Conservation (phyloP, 2,329 filamentous ascomycete genomes). For the Cladosporium sp. region DNA sequence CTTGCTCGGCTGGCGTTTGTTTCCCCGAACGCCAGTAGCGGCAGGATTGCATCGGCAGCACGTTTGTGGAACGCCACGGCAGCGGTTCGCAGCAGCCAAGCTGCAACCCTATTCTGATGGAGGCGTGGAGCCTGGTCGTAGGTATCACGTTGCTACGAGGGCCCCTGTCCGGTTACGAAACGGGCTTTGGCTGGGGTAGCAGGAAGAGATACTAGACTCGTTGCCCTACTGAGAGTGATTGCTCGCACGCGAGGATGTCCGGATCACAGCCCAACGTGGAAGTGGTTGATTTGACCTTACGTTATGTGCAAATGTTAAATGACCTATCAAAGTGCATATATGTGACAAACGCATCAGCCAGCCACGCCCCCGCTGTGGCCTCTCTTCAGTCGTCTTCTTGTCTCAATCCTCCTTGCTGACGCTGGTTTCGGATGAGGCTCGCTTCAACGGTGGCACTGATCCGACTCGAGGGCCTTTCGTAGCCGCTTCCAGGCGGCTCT, state of each 20-base stretch:
- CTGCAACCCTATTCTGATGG: slow-evolving; percentile 11
- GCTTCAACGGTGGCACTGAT: slow-evolving; percentile 4
- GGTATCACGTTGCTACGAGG: slow-evolving; percentile 9
- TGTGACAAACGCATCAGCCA: background rate
- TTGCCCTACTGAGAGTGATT: background rate
- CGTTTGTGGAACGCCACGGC: slow-evolving; percentile 7
- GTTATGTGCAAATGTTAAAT: background rate
- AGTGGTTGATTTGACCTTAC: background rate
- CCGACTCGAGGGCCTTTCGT: background rate
- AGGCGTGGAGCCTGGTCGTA: slow-evolving; percentile 2
- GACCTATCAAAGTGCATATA: background rate
- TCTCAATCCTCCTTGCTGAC: slow-evolving; percentile 8
- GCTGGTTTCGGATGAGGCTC: slow-evolving; percentile 8
- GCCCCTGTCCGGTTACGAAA: background rate
- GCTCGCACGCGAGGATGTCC: slow-evolving; percentile 8
- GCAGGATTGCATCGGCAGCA: slow-evolving; percentile 4
- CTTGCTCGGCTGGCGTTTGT: background rate
- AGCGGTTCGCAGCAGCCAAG: slow-evolving; percentile 13
- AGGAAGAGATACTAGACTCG: background rate
- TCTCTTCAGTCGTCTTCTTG: background rate
- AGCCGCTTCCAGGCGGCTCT: background rate
- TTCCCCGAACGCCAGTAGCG: background rate
- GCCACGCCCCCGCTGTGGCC: background rate
- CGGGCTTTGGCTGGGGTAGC: background rate
- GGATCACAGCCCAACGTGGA: background rate